Base-by-base conservation (phyloP, 2,329 filamentous ascomycete species). In the Fusarium sp. region DNA sequence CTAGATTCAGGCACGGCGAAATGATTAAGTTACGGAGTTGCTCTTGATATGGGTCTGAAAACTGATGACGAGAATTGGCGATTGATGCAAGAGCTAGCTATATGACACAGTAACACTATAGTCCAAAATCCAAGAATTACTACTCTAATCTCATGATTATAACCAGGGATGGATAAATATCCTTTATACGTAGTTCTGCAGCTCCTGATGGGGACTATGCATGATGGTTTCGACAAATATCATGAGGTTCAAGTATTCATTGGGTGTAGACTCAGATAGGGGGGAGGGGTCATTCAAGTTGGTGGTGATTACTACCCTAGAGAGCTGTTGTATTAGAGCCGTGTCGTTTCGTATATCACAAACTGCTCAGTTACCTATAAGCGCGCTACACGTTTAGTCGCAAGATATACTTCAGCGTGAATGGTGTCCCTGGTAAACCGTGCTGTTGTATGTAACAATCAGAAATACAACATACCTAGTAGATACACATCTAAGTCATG, bases 1-100 rank as follows among this genome's bases (percentile, higher is more conserved):
- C 68, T 73, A 75, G 65, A 75, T 68, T 40, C 65, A 67, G 66
- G 70, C 72, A 72, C 63, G 74, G 73, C 73, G 73, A 75, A 69
- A 75, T 73, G 71, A 71, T 74, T 62, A 64, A 58, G 51, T 63
- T 64, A 71, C 69, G 52, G 65, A 62, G 62, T 74, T 73, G 56
- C 68, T 67, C 63, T 69, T 51, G 41, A 51, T 44, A 40, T 26
- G 50, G 35, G 48, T 53, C 49, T 35, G 52, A 55, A 50, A 68
- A 46, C 44, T 54, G 62, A 44, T 55, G 33, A 58, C 53, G 56
- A 68, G 51, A 55, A 57, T n/a, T 50, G 40, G 51, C 52, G 56
- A 55, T 52, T 24, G 32, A 55, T 57, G 37, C 44, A 46, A 62
- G 40, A 55, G 39, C 44, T 65, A 55, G 39, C 44, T 65, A 40